These are phyloP conservation scores for Bolboschoenoplectus hybrid DNA, from an alignment of 202 grass and related monocot species.

Conservation along the genomic window DNA sequence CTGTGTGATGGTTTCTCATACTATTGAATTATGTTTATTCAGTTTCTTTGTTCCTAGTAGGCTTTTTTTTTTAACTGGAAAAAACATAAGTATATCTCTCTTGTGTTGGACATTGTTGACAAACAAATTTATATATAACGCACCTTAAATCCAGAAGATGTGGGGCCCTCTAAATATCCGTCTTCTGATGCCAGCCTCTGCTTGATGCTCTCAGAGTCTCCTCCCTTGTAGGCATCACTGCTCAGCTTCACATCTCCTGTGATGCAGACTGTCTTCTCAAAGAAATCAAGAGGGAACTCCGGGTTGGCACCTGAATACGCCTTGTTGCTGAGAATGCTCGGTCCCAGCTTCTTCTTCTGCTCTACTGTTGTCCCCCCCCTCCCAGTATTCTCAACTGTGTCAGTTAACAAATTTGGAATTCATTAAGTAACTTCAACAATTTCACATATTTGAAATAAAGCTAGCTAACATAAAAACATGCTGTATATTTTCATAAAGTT, in stretches of 20 bases:
- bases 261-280: constrained; percentile 87
- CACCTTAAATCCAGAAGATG: constrained; percentile 89
- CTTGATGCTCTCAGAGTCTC: constrained; percentile 91
- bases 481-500: not conserved
- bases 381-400: constrained; percentile 36
- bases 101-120: not conserved
- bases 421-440: not conserved
- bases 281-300: constrained; percentile 95
- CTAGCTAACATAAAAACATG: not conserved
- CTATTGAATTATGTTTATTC: not conserved
- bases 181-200: constrained; percentile 87
- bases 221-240: constrained; percentile 74
- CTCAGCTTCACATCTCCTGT: constrained; percentile 81
- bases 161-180: constrained; percentile 76
- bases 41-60: not conserved
- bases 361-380: constrained; percentile 46
- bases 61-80: not conserved
- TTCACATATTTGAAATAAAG: not conserved
- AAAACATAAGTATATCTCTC: not conserved
- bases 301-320: constrained; percentile 69
- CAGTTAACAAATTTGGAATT: constrained; percentile 7
- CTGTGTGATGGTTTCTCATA: not conserved
- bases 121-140: constrained; percentile 22
- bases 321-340: constrained; percentile 73
- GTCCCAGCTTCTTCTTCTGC: constrained; percentile 89